Base-by-base conservation (phyloP, 2,329 filamentous ascomycete genomes). In the Mollisiaceae sp. region DNA sequence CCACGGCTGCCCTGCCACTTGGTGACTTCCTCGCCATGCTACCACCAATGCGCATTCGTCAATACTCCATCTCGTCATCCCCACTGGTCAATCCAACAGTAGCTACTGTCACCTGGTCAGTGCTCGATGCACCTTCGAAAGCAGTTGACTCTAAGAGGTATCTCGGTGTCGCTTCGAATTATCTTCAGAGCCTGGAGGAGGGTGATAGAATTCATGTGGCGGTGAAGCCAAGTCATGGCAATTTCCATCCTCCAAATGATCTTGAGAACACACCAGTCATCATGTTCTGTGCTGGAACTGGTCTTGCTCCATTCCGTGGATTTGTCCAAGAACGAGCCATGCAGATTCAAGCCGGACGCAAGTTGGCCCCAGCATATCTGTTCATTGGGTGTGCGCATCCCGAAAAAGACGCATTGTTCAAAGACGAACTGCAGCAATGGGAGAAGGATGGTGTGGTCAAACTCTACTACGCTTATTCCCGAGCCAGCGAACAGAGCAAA, bases 11-110 rank as follows among this genome's bases (percentile, higher is more conserved):
- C 2, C 77, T 94, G 0, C 83, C 90, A 0, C 83, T 95, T 41
- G 83, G 83, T 3, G 79, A 85, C 20, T 94, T 91, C 79, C 81
- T 95, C 8, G 82, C 83, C 39, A 89, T 93, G 82, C 83, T 93
- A 0, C 90, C 90, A 1, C 89, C 91, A 0, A 91, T 95, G 88
- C 87, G 91, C 35, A 83, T 91, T 45, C 85, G 91, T n/a, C 89
- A 92, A 76, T 93, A 93, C 80, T 91, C 88, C 38, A 92, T 94
- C 73, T 93, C 91, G 0, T 93, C 90, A 0, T 92, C 90, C 0
- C 89, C 91, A 0, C 81, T 92, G 0, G 81, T 80, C 6, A 89
- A 97, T 60, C 82, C 97, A 2, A 81, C 95, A 3, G 73, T 76
- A 5, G 85, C 85, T 0, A 80, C 81, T 9, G 81, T 96, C 24